These are phyloP conservation scores for Podospora pseudopauciseta DNA, from an alignment of 495 filamentous ascomycete genomes.

Conservation along the genomic window DNA sequence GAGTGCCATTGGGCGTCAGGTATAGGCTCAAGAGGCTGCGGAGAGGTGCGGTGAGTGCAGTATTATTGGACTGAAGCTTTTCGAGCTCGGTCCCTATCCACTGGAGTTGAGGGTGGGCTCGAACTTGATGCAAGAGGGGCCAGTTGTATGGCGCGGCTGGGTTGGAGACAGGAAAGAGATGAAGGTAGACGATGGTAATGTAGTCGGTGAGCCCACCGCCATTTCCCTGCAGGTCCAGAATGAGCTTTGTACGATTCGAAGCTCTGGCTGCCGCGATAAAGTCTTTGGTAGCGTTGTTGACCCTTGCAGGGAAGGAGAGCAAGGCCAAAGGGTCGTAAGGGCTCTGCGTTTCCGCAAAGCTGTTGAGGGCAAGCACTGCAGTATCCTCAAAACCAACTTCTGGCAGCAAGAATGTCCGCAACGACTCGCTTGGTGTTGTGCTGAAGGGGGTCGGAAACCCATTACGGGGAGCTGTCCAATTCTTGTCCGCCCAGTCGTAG, in stretches of 20 bases:
- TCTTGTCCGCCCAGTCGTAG: background rate
- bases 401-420: conserved; percentile 12
- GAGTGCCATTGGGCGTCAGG: background rate
- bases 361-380: conserved; percentile 18
- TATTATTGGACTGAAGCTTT: conserved; percentile 1
- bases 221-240: conserved; percentile 55
- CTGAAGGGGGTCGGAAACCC: conserved; percentile 16
- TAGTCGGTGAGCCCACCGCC: conserved; percentile 43
- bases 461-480: conserved; percentile 6
- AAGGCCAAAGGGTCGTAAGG: background rate
- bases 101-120: conserved; percentile 18
- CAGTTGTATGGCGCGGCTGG: conserved; percentile 12
- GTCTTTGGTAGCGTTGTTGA: conserved; percentile 18
- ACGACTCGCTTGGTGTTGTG: background rate
- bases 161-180: conserved; percentile 37
- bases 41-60: background rate
- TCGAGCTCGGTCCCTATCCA: conserved; percentile 10
- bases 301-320: background rate
- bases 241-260: conserved; percentile 27
- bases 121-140: conserved; percentile 10
- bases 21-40: no score
- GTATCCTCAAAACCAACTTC: conserved; percentile 5
- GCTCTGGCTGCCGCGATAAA: conserved; percentile 10
- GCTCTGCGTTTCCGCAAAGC: conserved; percentile 5
- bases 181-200: conserved; percentile 33